Base-by-base conservation (phyloP, 2,329 filamentous ascomycete species). In the Ceratocystis colombiana region DNA sequence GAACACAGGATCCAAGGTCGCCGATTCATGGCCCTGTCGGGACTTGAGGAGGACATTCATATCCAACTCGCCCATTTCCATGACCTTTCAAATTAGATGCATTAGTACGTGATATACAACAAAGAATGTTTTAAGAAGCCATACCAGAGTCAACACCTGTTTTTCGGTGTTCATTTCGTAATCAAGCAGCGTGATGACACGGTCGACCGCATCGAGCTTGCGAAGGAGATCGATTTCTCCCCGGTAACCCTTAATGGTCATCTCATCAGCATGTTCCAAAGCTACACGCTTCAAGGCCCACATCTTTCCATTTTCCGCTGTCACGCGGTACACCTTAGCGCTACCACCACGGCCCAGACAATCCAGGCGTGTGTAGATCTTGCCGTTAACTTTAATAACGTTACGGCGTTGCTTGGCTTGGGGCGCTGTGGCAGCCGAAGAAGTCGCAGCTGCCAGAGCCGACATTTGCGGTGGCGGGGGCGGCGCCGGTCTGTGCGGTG, bases 41-140 rank as follows among this genome's bases (percentile, higher is more conserved):
- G 86, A 83, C 45, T 86, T 87, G 70, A 99, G 82, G 65, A 97
- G 85, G 66, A 88, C 90, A 73, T 95, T 89, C 72, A 99, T 83
- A 75, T 99, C 94, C 25, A 93, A 85, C 76, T 99, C 94, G 70
- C 94, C 94, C 74, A 96, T 89, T 77, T 99, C 94, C 92, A 99
- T 96, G 68, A 99, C 84, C 88, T 91, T 70, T 33, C 37, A 41
- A 37, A 28, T 50, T 33, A 15, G 5, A n/a, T n/a, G 15, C 17
- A 37, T 68, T 22, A 57, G 64, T 41, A 57, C 20, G 8, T 61
- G 45, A 48, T 17, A 1, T 17, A 44, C 46, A 37, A 12, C 2
- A 33, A 6, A 7, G 28, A 37, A n/a, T 0, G 1, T 37, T 15
- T 17, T 6, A 30, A 8, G 5, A 20, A 20, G 25, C 82, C 86